Evolutionary conservation across 768 basidiomycete genomes (phyloP).

Genomic region (Xerocomus potaroensis): DNA sequence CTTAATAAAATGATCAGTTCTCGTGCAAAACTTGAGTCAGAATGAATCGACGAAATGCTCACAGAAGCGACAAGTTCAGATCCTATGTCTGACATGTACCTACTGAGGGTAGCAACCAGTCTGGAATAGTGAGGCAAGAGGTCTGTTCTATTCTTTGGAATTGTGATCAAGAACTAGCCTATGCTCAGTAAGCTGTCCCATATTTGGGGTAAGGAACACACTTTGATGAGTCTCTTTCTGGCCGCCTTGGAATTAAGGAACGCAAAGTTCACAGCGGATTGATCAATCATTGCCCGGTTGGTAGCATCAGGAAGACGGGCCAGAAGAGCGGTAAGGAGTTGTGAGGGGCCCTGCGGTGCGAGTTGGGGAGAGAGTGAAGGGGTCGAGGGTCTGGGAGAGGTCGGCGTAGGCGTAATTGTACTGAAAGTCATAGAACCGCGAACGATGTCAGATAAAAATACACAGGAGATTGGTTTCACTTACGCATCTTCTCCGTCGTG

Average conservation of each 20-base stretch:
- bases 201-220: slow-evolving; percentile 28
- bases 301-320: slow-evolving; percentile 93
- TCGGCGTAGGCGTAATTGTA: slow-evolving; percentile 59
- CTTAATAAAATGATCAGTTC: slow-evolving; percentile 37
- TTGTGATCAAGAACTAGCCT: slow-evolving; percentile 69
- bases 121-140: slow-evolving; percentile 91
- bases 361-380: slow-evolving; percentile 66
- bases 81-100: slow-evolving; percentile 93
- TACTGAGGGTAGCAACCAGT: slow-evolving; percentile 81
- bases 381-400: slow-evolving; percentile 57
- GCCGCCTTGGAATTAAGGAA: slow-evolving; percentile 97
- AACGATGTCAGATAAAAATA: slow-evolving; percentile 39
- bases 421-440: slow-evolving; percentile 34
- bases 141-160: slow-evolving; percentile 86
- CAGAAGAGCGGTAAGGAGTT: slow-evolving; percentile 85
- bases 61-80: slow-evolving; percentile 77
- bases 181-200: slow-evolving; percentile 7
- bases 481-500: slow-evolving; percentile 31
- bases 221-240: slow-evolving; percentile 85
- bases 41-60: slow-evolving; percentile 23
- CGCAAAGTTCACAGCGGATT: slow-evolving; percentile 92
- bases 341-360: slow-evolving; percentile 86
- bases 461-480: slow-evolving; percentile 1
- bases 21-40: not conserved
- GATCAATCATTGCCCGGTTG: slow-evolving; percentile 84